These are phyloP conservation scores for Trichosporon sp. DNA, from an alignment of 1,284 basidiomycete species.

Conservation along the genomic window DNA sequence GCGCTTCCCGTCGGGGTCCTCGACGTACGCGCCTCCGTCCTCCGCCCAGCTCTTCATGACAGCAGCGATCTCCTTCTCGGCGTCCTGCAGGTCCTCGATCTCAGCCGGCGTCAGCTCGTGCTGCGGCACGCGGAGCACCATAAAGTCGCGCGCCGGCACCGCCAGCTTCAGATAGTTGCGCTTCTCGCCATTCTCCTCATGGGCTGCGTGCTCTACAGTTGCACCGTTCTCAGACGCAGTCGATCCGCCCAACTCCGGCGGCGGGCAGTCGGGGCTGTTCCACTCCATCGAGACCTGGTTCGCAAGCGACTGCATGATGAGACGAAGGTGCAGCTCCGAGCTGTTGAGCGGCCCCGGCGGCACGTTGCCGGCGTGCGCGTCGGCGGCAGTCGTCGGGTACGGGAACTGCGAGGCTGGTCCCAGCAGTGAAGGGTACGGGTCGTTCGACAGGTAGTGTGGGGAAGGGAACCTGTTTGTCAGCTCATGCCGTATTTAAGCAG, in stretches of 20 bases:
- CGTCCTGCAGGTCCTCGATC: conserved; percentile 60
- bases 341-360: conserved; percentile 31
- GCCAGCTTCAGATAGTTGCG: conserved; percentile 53
- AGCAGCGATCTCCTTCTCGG: conserved; percentile 63
- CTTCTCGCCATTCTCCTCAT: background rate
- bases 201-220: background rate
- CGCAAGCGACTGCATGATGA: conserved; percentile 48
- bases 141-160: conserved; percentile 63
- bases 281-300: conserved; percentile 47
- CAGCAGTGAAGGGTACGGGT: conserved; percentile 52
- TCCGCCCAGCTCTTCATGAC: conserved; percentile 53
- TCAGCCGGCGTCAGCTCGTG: conserved; percentile 44
- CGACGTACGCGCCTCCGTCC: conserved; percentile 31
- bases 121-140: conserved; percentile 57
- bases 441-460: conserved; percentile 30
- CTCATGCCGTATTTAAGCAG: background rate
- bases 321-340: conserved; percentile 48
- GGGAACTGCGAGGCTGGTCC: conserved; percentile 45
- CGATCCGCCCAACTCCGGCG: conserved; percentile 56
- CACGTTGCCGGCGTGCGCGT: background rate
- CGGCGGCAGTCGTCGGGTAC: conserved; percentile 24
- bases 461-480: conserved; percentile 26
- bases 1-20: conserved; percentile 11
- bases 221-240: conserved; percentile 21
- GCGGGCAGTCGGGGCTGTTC: conserved; percentile 15